A percentile compares a stretch with the other conserved stretches of the same genome.
These are phyloP conservation scores for Blastobotrys niveus DNA, from an alignment of 1,139 yeast species.

Conservation along the genomic window DNA sequence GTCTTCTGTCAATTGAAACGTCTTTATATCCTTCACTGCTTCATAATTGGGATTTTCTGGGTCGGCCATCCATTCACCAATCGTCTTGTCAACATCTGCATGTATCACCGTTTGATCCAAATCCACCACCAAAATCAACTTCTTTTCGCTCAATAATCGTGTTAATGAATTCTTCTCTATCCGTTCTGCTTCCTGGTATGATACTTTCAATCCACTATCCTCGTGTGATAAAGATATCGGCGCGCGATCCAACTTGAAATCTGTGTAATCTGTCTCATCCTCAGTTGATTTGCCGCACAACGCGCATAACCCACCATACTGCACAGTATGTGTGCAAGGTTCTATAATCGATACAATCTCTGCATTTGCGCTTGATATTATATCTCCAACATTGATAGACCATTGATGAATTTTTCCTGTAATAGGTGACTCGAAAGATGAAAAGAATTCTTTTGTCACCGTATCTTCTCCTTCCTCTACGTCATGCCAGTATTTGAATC, in stretches of 20 bases:
- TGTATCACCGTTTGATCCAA: slow-evolving; percentile 96
- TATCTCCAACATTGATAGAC: slow-evolving; percentile 52
- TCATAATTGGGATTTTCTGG: slow-evolving; percentile 78
- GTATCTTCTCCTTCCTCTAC: slow-evolving; percentile 37
- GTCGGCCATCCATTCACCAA: slow-evolving; percentile 92
- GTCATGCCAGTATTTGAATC: slow-evolving; percentile 60
- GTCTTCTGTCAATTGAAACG: slow-evolving; percentile 75
- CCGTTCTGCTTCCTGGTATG: slow-evolving; percentile 77
- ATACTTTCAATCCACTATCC: slow-evolving; percentile 76
- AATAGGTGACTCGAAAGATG: slow-evolving; percentile 73
- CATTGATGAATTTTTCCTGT: slow-evolving; percentile 60
- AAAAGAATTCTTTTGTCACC: slow-evolving; percentile 36
- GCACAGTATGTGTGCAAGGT: slow-evolving; percentile 92
- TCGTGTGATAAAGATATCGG: slow-evolving; percentile 89
- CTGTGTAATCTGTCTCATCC: slow-evolving; percentile 69
- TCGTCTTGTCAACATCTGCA: slow-evolving; percentile 96
- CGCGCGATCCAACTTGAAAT: slow-evolving; percentile 71
- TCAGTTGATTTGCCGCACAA: slow-evolving; percentile 84
- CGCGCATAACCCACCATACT: slow-evolving; percentile 93
- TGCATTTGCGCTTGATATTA: slow-evolving; percentile 47
- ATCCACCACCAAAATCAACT: slow-evolving; percentile 87
- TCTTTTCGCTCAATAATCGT: slow-evolving; percentile 55
- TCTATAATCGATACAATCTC: slow-evolving; percentile 55
- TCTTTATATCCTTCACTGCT: slow-evolving; percentile 73
- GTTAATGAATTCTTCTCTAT: slow-evolving; percentile 66